These are phyloP conservation scores for Papiliotrema flavescens DNA, from an alignment of 1,284 basidiomycete species.

Conservation along the genomic window DNA sequence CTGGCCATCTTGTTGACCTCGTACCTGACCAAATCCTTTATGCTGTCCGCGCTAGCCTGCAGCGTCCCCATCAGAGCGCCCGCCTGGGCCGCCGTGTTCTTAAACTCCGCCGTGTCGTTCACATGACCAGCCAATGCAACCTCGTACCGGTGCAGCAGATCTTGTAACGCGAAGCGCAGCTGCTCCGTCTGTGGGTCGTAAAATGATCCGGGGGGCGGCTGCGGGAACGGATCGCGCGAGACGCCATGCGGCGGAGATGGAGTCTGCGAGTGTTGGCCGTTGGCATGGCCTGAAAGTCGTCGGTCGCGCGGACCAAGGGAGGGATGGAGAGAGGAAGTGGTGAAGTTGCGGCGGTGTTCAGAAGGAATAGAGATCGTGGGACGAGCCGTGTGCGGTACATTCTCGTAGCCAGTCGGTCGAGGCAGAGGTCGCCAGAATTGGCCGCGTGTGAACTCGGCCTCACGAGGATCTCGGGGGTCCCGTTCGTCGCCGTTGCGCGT, in stretches of 20 bases:
- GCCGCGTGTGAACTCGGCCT: slow-evolving; percentile 35
- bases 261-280: slow-evolving; percentile 16
- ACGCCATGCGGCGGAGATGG: slow-evolving; percentile 13
- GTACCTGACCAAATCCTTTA: slow-evolving; percentile 46
- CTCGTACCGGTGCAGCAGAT: slow-evolving; percentile 34
- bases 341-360: slow-evolving; percentile 28
- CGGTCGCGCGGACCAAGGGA: slow-evolving; percentile 2
- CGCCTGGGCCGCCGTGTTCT: slow-evolving; percentile 32
- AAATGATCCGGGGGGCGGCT: slow-evolving; percentile 17
- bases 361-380: slow-evolving; percentile 1
- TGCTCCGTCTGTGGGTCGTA: slow-evolving; percentile 36
- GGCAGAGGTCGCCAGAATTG: slow-evolving; percentile 12
- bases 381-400: slow-evolving; percentile 6
- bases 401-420: slow-evolving; percentile 3
- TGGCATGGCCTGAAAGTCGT: slow-evolving; percentile 5
- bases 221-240: slow-evolving; percentile 1
- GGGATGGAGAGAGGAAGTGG: slow-evolving; percentile 13
- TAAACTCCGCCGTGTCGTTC: slow-evolving; percentile 35
- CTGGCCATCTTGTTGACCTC: slow-evolving; percentile 31
- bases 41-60: slow-evolving; percentile 38
- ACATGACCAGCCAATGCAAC: slow-evolving; percentile 24
- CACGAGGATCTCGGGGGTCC: slow-evolving; percentile 5
- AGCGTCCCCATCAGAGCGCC: slow-evolving; percentile 30
- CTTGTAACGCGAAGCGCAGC: slow-evolving; percentile 31
- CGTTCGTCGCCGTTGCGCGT: slow-evolving; percentile 18